Evolutionary conservation across 1,284 basidiomycete genomes (phyloP), one percentile per base, ranked within the genome.

Genomic region (Trichosporon asahii): DNA sequence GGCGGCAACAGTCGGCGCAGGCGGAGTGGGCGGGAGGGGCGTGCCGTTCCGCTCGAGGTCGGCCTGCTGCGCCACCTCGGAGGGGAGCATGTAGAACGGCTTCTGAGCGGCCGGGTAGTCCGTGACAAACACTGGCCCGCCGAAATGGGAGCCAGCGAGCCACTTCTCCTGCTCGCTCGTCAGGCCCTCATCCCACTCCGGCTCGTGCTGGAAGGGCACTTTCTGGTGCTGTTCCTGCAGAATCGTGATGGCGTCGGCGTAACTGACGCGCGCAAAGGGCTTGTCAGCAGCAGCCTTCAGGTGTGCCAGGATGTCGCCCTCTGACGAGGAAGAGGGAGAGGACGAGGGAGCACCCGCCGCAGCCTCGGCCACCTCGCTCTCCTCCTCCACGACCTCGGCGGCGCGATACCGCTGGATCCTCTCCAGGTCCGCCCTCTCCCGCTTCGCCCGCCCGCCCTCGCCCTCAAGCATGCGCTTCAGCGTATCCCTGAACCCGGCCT

Each of bases 111-210:
- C 84, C 0, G 96, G 96, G 80, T 98, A 99, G 80, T 96, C 89
- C 3, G 90, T 93, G 60, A 99, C 90, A 79, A 98, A 98, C 0
- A 95, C 87, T 0, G 97, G 96, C 0, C 90, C 90, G 40, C 69
- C 72, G 65, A 90, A 83, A 55, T 83, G 72, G 33, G 18, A 60
- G 64, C 90, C 88, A 0, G 94, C 91, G 3, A 99, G 86, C 88
- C 90, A 97, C 70, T 89, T 89, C 83, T 99, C 97, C 81, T 98
- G 95, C 80, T 98, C 95, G 78, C 91, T 92, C 74, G 90, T 89
- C 29, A 99, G 85, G 0, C 88, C 83, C 21, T 86, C 84, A 2
- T 93, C 92, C 90, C 91, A 94, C 33, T 75, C 77, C 0, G 93
- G 90, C 40, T 83, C 76, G 73, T 87, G 89, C 63, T 84, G 78